Percentiles rank a stretch among this genome's conserved stretches.
Conservation (phyloP, 768 basidiomycete genomes). For the Xanthoconium purpureum region DNA sequence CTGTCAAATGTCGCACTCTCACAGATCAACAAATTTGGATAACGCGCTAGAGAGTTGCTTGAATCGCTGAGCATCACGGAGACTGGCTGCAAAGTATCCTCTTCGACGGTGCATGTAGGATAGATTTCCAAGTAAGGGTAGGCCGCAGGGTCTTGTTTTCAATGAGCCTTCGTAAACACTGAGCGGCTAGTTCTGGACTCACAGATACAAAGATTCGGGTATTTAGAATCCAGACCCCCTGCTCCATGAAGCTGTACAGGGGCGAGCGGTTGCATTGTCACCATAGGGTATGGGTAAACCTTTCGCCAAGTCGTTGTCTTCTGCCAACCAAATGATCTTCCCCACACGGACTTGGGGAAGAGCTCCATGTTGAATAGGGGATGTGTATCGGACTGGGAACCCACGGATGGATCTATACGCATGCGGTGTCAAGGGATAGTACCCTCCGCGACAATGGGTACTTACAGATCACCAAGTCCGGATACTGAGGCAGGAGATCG, state of each 20-base stretch:
- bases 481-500: slow-evolving; percentile 20
- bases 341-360: slow-evolving; percentile 5
- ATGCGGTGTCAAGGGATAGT: background rate
- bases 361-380: slow-evolving; percentile 11
- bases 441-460: background rate
- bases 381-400: slow-evolving; percentile 36
- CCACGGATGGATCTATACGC: slow-evolving; percentile 35
- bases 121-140: slow-evolving; percentile 45
- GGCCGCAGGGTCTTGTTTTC: slow-evolving; percentile 32
- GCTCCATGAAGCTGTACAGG: slow-evolving; percentile 7
- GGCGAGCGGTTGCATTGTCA: background rate
- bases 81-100: background rate
- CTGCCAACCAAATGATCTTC: slow-evolving; percentile 23
- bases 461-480: slow-evolving; percentile 32
- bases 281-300: slow-evolving; percentile 16
- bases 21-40: slow-evolving; percentile 40
- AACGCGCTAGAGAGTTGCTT: slow-evolving; percentile 10
- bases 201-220: slow-evolving; percentile 21
- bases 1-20: slow-evolving; percentile 4
- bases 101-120: slow-evolving; percentile 24
- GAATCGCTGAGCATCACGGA: background rate
- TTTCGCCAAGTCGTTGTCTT: slow-evolving; percentile 11
- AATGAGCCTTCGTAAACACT: slow-evolving; percentile 1
- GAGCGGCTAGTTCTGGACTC: background rate
- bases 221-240: slow-evolving; percentile 9